These are phyloP conservation scores for Vaccinium corymbosum DNA, from an alignment of 148 eudicot species.

Conservation along the genomic window DNA sequence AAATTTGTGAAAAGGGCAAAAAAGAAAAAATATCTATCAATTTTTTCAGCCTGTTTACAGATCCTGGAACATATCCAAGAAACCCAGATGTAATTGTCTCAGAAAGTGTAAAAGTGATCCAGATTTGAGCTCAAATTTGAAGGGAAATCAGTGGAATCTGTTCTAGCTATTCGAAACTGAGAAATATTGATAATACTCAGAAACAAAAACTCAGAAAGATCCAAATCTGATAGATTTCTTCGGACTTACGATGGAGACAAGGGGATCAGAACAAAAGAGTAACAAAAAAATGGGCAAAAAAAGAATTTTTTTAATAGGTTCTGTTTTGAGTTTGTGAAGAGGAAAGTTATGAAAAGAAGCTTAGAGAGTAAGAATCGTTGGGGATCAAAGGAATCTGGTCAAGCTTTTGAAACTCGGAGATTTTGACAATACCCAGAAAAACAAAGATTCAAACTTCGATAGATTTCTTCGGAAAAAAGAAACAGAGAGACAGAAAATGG, in stretches of 20 bases:
- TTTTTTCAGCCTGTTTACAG: too few relatives aligned
- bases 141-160: too few relatives aligned
- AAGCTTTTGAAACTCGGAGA: background rate
- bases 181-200: background rate
- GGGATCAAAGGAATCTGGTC: background rate
- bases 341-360: background rate
- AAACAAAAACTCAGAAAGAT: too few relatives aligned
- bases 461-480: background rate
- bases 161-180: too few relatives aligned
- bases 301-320: background rate
- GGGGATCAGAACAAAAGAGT: background rate
- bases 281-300: background rate
- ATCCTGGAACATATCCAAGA: background rate
- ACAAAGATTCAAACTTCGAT: background rate
- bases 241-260: too few relatives aligned
- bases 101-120: background rate
- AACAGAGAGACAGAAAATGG: background rate
- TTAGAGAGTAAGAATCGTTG: too few relatives aligned
- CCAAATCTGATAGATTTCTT: too few relatives aligned
- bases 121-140: too few relatives aligned
- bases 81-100: background rate
- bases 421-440: constrained; percentile 12
- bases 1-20: constrained; percentile 13
- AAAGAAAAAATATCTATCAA: background rate
- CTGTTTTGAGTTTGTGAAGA: too few relatives aligned